Percentiles rank a stretch among this genome's conserved stretches.
Evolutionary conservation across 352 stramenopile species (phyloP).

Genomic region (Phytophthora pseudosyringae): DNA sequence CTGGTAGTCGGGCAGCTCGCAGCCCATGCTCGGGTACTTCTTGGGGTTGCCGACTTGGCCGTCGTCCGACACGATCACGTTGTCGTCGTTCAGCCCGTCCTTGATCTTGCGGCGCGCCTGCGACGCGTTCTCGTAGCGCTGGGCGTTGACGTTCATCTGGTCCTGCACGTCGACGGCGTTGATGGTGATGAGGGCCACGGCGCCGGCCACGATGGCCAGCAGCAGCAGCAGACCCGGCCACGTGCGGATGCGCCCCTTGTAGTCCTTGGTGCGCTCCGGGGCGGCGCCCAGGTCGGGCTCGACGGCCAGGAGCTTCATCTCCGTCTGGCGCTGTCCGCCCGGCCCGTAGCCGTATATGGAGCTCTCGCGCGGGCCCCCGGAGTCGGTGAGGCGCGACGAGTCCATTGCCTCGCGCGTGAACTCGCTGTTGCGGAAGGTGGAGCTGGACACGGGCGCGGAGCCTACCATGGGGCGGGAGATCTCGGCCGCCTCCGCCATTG

Average conservation of each 20-base stretch:
- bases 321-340: constrained; percentile 45
- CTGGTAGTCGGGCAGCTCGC: constrained; percentile 63
- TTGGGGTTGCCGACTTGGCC: constrained; percentile 63
- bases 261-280: constrained; percentile 61
- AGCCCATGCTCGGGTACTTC: constrained; percentile 59
- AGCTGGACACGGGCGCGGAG: constrained; percentile 25
- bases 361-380: constrained; percentile 26
- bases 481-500: constrained; percentile 31
- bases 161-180: constrained; percentile 48
- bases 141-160: constrained; percentile 27
- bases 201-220: constrained; percentile 45
- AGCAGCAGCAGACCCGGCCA: constrained; percentile 68
- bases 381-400: constrained; percentile 44
- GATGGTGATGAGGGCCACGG: constrained; percentile 55
- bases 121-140: constrained; percentile 36
- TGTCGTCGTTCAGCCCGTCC: constrained; percentile 42
- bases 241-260: constrained; percentile 74
- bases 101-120: constrained; percentile 45
- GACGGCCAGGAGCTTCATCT: constrained; percentile 68
- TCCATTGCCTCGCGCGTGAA: constrained; percentile 32
- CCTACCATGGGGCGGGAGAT: constrained; percentile 39
- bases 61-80: constrained; percentile 53
- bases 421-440: constrained; percentile 63
- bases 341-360: constrained; percentile 34
- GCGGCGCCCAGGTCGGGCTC: constrained; percentile 43